A percentile compares a stretch with the other conserved stretches of the same genome.
phyloP scores from a whole-genome alignment of 768 basidiomycete genomes.

The Hypholoma sublateritium region DNA sequence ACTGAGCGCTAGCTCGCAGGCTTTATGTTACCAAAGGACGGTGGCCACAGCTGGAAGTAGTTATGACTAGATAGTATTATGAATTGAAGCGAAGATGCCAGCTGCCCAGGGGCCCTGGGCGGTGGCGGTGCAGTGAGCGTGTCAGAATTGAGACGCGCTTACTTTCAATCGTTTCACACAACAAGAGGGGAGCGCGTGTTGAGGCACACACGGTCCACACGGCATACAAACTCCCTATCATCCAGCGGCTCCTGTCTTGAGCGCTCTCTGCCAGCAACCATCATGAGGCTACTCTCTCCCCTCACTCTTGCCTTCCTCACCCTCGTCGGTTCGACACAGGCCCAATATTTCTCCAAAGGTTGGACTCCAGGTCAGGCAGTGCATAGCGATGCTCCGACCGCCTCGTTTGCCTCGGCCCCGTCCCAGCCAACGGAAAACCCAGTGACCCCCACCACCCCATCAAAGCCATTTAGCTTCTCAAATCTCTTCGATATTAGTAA shows the following conservation, averaged over 20 bases:
- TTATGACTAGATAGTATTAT: not conserved
- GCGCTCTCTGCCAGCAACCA: slow-evolving; percentile 25
- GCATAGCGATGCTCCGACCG: slow-evolving; percentile 24
- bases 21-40: not conserved
- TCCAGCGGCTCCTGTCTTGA: not conserved
- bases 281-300: slow-evolving; percentile 49
- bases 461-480: slow-evolving; percentile 26
- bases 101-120: slow-evolving; percentile 1
- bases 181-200: slow-evolving; percentile 18
- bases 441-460: slow-evolving; percentile 19
- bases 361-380: slow-evolving; percentile 75
- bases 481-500: slow-evolving; percentile 37
- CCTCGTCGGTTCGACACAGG: slow-evolving; percentile 40
- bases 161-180: slow-evolving; percentile 15
- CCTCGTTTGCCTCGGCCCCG: slow-evolving; percentile 17
- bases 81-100: slow-evolving; percentile 3
- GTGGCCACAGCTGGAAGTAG: not conserved
- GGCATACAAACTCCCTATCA: slow-evolving; percentile 7
- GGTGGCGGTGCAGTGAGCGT: slow-evolving; percentile 17
- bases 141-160: slow-evolving; percentile 6
- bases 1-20: not conserved
- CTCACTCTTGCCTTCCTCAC: slow-evolving; percentile 33
- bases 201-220: slow-evolving; percentile 19
- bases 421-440: slow-evolving; percentile 16
- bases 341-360: slow-evolving; percentile 80